These are phyloP conservation scores for Trichoderma koningiopsis DNA, from an alignment of 2,329 filamentous ascomycete genomes.

Conservation along the genomic window DNA sequence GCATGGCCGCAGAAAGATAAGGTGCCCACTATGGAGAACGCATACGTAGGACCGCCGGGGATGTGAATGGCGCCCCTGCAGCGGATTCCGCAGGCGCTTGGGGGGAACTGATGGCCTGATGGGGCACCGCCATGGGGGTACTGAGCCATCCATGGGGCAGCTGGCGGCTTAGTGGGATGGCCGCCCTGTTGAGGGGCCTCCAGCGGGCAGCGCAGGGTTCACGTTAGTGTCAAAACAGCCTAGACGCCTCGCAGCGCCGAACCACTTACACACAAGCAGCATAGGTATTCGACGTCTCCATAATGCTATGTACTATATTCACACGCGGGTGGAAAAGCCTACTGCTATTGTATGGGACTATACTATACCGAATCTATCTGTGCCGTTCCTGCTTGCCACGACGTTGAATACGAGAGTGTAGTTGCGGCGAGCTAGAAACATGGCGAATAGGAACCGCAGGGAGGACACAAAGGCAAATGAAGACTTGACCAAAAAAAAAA, in stretches of 20 bases:
- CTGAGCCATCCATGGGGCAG: not conserved
- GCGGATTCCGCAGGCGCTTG: not conserved
- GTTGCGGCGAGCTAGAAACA: not conserved
- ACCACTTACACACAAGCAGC: too few species aligned
- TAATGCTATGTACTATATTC: too few species aligned
- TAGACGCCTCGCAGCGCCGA: not conserved
- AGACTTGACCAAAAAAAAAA: not conserved
- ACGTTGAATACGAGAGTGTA: not conserved
- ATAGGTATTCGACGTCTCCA: not conserved
- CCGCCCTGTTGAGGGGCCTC: not conserved
- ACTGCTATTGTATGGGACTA: not conserved
- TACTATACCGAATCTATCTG: not conserved
- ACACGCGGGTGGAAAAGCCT: not conserved
- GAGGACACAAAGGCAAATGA: not conserved
- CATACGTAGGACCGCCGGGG: not conserved
- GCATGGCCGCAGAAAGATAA: slow-evolving; percentile 1
- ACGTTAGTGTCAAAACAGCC: not conserved
- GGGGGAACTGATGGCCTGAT: not conserved
- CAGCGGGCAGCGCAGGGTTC: not conserved
- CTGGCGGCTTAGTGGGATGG: not conserved
- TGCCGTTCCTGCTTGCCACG: not conserved
- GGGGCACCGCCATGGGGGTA: not conserved
- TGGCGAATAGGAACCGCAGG: not conserved
- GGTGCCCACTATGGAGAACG: slow-evolving; percentile 16
- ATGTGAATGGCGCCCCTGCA: not conserved